Evolutionary conservation across 2,329 filamentous ascomycete genomes (phyloP), one percentile per base, ranked within the genome.

Genomic region (Shiraia sp.): DNA sequence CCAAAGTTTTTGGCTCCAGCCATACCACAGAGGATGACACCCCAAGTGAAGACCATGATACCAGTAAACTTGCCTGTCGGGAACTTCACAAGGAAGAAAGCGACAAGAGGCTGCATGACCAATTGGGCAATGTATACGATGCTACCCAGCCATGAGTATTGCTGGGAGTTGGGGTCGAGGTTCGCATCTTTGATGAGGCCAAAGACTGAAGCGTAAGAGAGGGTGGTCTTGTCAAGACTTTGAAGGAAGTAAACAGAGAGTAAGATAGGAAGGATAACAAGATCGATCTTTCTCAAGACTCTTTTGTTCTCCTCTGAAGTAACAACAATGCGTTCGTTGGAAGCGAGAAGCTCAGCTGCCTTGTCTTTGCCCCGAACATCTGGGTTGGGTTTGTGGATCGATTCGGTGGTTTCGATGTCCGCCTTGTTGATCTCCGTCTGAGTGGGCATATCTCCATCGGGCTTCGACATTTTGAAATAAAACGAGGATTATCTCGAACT

Each of bases 241-340:
- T 86, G 82, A 0, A 85, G 72, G 55, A 81, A 84, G 64, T 85
- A 86, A 14, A 83, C 79, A 6, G 74, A 73, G 9, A 85, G 69
- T 42, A 86, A 77, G 39, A 80, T 73, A 1, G 79, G 77, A 10
- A 81, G 64, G 15, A 81, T 71, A 36, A 71, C 61, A 16, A 75
- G 57, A 53, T 81, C 78, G 40, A 81, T 80, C 48, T 71, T 72
- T 19, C 72, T 70, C 27, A 80, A 63, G 5, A 81, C 72, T 28
- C 73, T 69, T 36, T 69, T 70, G 60, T 82, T 80, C 51, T 80
- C 79, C 34, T 73, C 75, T 0, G 75, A 67, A 0, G 78, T 78
- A 6, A 82, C 72, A 28, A 74, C 55, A 24, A 80, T 69, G 2
- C 69, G 68, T 30, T 74, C 66, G 7, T 72, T 75, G 2, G 70